Evolutionary conservation across 805 yeast genomes (phyloP), one percentile per base, ranked within the genome.

Genomic region (Candida ovalis): DNA sequence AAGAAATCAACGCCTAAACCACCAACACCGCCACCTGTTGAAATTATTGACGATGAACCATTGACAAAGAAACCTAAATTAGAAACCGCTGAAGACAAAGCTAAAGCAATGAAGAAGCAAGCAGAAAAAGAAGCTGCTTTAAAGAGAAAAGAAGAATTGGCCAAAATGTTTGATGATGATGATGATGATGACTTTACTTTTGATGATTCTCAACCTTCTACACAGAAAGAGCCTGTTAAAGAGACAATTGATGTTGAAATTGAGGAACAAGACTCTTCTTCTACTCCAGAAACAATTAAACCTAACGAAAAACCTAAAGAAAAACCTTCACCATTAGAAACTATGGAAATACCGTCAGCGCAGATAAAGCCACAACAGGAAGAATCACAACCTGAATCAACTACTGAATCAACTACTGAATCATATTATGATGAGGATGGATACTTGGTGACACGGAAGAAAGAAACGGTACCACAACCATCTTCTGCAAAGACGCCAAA

Each of bases 391-490:
- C n/a, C 15, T 25, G 28, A 10, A 10, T 21, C 35, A 23, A 13
- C 17, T 3, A 12, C 7, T 12, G 35, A 35, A 19, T 6, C 37
- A 17, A 33, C 38, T 19, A 49, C 51, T 19, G 64, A 58, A 42
- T 56, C 62, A 1, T 61, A 55, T 19, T 54, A 55, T 19, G 69
- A 66, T 43, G 63, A 60, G 13, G 69, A 66, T 35, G 70, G 70
- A 4, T 65, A 58, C 30, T 44, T 65, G 19, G 62, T 62, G 3
- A 58, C 61, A 1, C 56, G 50, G 21, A 48, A 49, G 18, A 40
- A 44, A 21, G 40, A 53, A 4, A 44, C 47, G 24, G 37, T 47
- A 9, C 22, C 46, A 8, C 33, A 47, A 17, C 43, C 55, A 3
- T n/a, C n/a, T n/a, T n/a, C n/a, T n/a, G 23, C 51, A 3, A 37